Evolutionary conservation across 2,329 filamentous ascomycete species (phyloP).

Genomic region (Fusarium marasasianum): DNA sequence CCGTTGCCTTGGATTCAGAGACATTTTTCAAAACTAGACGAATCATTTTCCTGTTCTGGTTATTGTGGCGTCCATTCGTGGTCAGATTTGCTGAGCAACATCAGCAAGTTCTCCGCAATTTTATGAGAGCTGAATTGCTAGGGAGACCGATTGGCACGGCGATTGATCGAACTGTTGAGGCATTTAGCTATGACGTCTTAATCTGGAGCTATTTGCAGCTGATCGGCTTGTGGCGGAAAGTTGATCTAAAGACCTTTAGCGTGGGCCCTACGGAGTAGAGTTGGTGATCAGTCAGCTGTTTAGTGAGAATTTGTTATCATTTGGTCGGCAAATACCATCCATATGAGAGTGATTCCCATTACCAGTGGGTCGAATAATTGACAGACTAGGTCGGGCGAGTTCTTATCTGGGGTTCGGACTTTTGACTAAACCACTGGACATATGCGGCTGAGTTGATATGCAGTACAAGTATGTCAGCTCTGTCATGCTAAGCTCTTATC

Average conservation of each 20-base stretch:
- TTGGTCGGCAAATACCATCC: too few relatives aligned
- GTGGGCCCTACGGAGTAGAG: not conserved
- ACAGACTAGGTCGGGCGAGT: too few relatives aligned
- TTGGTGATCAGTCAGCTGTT: not conserved
- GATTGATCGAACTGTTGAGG: not conserved
- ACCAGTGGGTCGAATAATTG: too few relatives aligned
- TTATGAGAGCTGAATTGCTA: not conserved
- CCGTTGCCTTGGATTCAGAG: not conserved
- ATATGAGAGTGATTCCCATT: not conserved
- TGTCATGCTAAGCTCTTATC: not conserved
- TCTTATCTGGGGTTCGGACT: not conserved
- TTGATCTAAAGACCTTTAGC: not conserved
- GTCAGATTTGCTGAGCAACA: not conserved
- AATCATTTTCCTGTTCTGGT: not conserved
- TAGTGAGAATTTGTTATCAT: not conserved
- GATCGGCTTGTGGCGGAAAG: not conserved
- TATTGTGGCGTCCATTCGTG: not conserved
- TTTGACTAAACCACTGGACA: fast-evolving
- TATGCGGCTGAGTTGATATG: too few relatives aligned
- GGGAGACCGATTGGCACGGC: not conserved
- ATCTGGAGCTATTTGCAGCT: not conserved
- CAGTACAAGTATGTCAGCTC: not conserved
- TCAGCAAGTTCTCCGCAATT: not conserved
- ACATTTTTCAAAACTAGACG: not conserved
- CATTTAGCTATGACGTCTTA: not conserved